These are phyloP conservation scores for Brachypodium distachyon DNA, from an alignment of 202 grass and related monocot genomes.

Conservation along the genomic window DNA sequence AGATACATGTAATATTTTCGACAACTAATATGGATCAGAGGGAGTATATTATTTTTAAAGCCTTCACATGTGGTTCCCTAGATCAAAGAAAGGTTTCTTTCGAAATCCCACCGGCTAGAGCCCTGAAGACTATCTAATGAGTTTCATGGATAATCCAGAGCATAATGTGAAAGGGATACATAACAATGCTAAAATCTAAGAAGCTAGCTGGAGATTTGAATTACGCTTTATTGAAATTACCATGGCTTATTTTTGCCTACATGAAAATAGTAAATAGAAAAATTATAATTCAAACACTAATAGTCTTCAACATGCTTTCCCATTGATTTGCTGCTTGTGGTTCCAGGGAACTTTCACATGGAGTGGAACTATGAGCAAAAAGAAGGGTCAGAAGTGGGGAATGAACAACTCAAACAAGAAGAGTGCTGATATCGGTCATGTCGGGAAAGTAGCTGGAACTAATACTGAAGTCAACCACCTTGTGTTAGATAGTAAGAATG, in stretches of 20 bases:
- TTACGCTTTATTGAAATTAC: neutral
- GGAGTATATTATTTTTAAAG: too few relatives aligned
- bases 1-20: too few relatives aligned
- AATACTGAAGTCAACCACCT: constrained; percentile 8
- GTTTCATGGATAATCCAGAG: neutral
- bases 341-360: constrained; percentile 63
- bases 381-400: constrained; percentile 96
- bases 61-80: neutral
- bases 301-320: neutral
- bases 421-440: constrained; percentile 6
- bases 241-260: neutral
- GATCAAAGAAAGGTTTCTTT: neutral
- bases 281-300: neutral
- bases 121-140: neutral
- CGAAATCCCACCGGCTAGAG: neutral
- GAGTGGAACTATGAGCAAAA: constrained; percentile 79
- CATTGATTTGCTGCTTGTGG: constrained; percentile 4
- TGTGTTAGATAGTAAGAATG: constrained; percentile 10
- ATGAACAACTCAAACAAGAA: constrained; percentile 27
- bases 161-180: neutral
- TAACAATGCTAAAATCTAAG: neutral
- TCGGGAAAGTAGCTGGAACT: constrained; percentile 18
- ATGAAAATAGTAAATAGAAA: neutral
- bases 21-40: too few relatives aligned
- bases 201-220: neutral